phyloP scores from a whole-genome alignment of 345 rosid species.

The Euphorbia pulcherrima region DNA sequence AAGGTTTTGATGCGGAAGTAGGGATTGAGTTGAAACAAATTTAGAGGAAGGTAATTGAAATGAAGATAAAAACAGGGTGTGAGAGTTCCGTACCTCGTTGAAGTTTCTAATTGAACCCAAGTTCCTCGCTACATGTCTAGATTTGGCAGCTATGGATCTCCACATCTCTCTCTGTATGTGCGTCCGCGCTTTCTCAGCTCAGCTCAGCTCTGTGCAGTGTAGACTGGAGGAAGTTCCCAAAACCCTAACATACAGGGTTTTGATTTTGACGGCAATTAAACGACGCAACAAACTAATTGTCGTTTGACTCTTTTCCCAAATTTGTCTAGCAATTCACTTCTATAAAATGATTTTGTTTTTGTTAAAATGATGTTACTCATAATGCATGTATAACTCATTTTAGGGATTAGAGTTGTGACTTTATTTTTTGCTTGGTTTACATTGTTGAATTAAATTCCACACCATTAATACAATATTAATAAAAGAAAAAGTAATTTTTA shows the following conservation, averaged over 20 bases:
- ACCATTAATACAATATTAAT: no score
- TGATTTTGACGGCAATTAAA: background rate
- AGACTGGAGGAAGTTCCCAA: background rate
- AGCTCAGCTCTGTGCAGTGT: background rate
- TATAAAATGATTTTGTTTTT: no score
- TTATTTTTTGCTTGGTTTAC: no score
- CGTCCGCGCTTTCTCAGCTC: background rate
- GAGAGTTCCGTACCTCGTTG: slow-evolving; percentile 23
- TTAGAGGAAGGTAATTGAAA: slow-evolving; percentile 19
- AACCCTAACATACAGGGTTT: slow-evolving; percentile 4
- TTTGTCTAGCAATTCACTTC: no score
- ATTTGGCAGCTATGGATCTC: slow-evolving; percentile 46
- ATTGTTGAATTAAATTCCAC: no score
- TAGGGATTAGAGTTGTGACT: no score
- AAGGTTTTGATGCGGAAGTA: slow-evolving; percentile 20
- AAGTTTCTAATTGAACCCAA: slow-evolving; percentile 19
- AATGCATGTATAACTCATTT: no score
- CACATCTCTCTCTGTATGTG: slow-evolving; percentile 34
- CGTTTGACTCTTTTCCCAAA: no score
- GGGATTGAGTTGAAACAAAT: slow-evolving; percentile 3
- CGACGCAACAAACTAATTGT: background rate
- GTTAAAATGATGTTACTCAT: no score
- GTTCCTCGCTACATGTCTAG: slow-evolving; percentile 34
- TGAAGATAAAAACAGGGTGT: background rate
- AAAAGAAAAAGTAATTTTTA: no score